Evolutionary conservation across 176 grass and related monocot genomes (phyloP).

Genomic region (Neostapfia colusana): DNA sequence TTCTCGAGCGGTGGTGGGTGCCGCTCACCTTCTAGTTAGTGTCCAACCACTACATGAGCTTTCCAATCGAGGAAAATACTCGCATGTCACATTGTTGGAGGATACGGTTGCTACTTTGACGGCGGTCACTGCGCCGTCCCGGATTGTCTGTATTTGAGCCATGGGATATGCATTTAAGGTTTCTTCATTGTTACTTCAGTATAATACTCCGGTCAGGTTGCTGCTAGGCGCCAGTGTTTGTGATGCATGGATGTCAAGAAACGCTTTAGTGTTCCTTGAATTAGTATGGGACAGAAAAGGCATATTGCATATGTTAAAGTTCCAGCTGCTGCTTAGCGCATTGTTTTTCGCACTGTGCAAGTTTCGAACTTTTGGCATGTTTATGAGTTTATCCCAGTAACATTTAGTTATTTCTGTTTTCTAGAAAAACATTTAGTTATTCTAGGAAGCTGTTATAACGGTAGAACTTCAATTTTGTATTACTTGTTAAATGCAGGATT

Average conservation of each 20-base stretch:
- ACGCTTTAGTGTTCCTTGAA: neutral
- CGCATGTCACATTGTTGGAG: neutral
- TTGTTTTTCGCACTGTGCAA: neutral
- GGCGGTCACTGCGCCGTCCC: neutral
- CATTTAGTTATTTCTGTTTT: neutral
- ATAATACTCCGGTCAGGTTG: neutral
- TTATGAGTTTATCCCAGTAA: neutral
- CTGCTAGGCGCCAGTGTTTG: neutral
- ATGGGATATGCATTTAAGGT: neutral
- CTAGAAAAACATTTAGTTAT: neutral
- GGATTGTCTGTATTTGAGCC: neutral
- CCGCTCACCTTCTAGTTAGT: neutral
- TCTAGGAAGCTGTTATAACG: neutral
- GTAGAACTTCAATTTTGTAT: neutral
- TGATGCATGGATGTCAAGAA: neutral
- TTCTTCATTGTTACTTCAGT: neutral
- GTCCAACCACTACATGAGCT: neutral
- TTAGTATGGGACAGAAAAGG: neutral
- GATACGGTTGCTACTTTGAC: neutral
- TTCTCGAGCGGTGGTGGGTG: neutral
- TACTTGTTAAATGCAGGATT: slow-evolving; percentile 35
- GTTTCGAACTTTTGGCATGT: neutral
- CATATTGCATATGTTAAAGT: neutral
- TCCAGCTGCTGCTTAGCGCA: neutral
- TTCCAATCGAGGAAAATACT: neutral